phyloP scores from a whole-genome alignment of 2,329 filamentous ascomycete species.

The Aspergillus terreus region DNA sequence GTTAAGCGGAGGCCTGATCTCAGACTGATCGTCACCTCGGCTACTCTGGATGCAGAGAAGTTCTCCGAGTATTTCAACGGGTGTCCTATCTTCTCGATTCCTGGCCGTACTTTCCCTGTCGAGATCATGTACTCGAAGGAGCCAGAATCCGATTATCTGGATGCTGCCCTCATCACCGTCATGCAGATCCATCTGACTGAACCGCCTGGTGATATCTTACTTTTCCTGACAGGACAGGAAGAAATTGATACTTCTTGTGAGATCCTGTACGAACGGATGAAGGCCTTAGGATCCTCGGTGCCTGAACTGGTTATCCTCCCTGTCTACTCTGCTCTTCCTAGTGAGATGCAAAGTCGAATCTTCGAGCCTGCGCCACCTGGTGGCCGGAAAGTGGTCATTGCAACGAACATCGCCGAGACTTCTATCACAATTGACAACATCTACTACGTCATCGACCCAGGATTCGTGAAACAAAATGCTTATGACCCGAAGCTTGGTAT shows the following conservation, averaged over 20 bases:
- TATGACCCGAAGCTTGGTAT: constrained; percentile 97
- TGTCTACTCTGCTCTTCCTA: constrained; percentile 91
- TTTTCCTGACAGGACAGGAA: constrained; percentile 95
- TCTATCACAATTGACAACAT: constrained; percentile 98
- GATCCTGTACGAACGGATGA: constrained; percentile 92
- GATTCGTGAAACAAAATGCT: constrained; percentile 95
- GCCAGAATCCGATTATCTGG: constrained; percentile 92
- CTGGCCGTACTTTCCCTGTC: constrained; percentile 90
- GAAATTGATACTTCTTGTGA: constrained; percentile 96
- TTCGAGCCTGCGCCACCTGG: constrained; percentile 90
- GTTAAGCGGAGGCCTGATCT: constrained; percentile 79
- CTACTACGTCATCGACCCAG: constrained; percentile 94
- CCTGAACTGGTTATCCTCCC: constrained; percentile 90
- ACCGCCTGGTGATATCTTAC: constrained; percentile 85
- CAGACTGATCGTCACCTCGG: constrained; percentile 94
- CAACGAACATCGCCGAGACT: constrained; percentile 97
- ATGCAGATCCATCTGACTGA: constrained; percentile 98
- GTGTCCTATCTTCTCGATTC: constrained; percentile 94
- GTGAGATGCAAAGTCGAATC: constrained; percentile 88
- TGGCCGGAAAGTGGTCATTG: constrained; percentile 89
- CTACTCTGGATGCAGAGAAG: constrained; percentile 94
- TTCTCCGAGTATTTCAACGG: constrained; percentile 96
- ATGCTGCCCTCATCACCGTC: constrained; percentile 88
- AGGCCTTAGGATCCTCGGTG: constrained; percentile 82
- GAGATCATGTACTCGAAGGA: constrained; percentile 94